These are phyloP conservation scores for Saccharata proteae DNA, from an alignment of 2,329 filamentous ascomycete species.

Conservation along the genomic window DNA sequence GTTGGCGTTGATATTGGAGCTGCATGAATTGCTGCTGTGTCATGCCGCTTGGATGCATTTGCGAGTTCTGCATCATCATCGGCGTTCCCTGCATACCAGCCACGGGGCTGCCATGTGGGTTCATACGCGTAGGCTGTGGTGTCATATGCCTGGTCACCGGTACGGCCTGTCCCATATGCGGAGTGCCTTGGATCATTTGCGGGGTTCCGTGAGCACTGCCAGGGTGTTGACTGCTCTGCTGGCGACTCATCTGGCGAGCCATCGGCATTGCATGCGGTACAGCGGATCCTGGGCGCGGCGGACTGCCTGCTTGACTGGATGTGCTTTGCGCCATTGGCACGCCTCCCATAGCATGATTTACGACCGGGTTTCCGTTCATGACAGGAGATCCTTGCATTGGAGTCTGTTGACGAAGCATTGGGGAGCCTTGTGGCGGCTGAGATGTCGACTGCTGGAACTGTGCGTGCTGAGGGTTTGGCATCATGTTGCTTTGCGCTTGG, in stretches of 20 bases:
- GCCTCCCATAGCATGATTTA: slow-evolving; percentile 26
- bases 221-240: slow-evolving; percentile 19
- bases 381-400: slow-evolving; percentile 35
- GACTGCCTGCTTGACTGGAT: slow-evolving; percentile 26
- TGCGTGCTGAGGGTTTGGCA: slow-evolving; percentile 12
- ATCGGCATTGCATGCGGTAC: slow-evolving; percentile 21
- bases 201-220: slow-evolving; percentile 26
- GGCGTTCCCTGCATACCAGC: slow-evolving; percentile 22
- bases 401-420: slow-evolving; percentile 36
- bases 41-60: slow-evolving; percentile 7
- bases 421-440: slow-evolving; percentile 56
- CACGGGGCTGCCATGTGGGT: slow-evolving; percentile 22
- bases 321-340: slow-evolving; percentile 32
- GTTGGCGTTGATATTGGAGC: slow-evolving; percentile 4
- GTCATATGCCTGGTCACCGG: slow-evolving; percentile 26
- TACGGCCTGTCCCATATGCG: slow-evolving; percentile 24
- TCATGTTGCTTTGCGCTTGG: slow-evolving; percentile 13
- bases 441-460: slow-evolving; percentile 34
- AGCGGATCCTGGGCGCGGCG: slow-evolving; percentile 24
- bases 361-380: slow-evolving; percentile 18
- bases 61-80: slow-evolving; percentile 24
- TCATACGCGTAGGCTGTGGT: slow-evolving; percentile 25
- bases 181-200: slow-evolving; percentile 25
- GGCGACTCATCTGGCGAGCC: slow-evolving; percentile 25
- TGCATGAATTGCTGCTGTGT: slow-evolving; percentile 6